phyloP scores from a whole-genome alignment of 345 rosid species.

The Gossypium anomalum region DNA sequence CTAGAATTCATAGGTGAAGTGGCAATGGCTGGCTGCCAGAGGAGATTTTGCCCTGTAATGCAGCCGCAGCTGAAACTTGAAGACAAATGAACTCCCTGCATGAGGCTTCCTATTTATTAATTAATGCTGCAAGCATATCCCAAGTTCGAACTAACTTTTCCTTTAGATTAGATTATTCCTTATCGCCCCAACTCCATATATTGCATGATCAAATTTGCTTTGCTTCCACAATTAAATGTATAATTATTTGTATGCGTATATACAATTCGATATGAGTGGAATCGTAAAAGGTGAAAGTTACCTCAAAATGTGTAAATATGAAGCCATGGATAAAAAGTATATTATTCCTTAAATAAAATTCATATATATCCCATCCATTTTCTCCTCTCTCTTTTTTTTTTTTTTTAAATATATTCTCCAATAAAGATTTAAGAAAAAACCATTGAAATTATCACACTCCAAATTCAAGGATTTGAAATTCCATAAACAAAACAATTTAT shows the following conservation, averaged over 20 bases:
- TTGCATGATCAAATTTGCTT: not conserved
- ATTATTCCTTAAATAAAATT: not conserved
- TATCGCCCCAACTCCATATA: not conserved
- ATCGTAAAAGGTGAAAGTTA: not conserved
- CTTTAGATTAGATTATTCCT: not conserved
- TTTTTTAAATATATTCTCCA: not conserved
- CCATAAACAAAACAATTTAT: too few relatives aligned
- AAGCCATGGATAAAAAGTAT: not conserved
- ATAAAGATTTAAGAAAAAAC: not conserved
- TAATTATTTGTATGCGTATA: not conserved
- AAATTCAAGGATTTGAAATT: too few relatives aligned
- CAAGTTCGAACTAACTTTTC: not conserved
- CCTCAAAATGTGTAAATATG: not conserved
- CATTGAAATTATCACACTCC: too few relatives aligned
- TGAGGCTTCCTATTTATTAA: not conserved
- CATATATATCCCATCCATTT: not conserved
- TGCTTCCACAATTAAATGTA: not conserved
- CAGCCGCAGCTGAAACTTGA: conserved; percentile 3
- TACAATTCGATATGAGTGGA: not conserved
- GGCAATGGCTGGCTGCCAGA: not conserved
- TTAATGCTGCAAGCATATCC: not conserved
- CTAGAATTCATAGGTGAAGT: not conserved
- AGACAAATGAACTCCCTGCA: not conserved
- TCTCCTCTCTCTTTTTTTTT: not conserved
- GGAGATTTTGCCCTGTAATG: conserved; percentile 7